These are phyloP conservation scores for Cardamine resedifolia DNA, from an alignment of 345 rosid genomes.

Conservation along the genomic window DNA sequence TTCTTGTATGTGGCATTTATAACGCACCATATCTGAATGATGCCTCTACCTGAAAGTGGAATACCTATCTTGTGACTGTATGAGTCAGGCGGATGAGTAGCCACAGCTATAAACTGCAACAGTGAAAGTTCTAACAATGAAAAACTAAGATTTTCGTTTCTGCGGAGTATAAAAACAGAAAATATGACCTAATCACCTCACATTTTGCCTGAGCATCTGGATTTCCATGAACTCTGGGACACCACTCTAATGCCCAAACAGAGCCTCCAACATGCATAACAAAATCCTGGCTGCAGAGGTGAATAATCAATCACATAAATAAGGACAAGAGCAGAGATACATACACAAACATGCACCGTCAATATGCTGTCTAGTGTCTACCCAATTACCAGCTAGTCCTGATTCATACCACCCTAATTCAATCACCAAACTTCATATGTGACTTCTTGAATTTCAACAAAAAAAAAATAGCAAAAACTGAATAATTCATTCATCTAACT, in stretches of 20 bases:
- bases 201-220: constrained; percentile 50
- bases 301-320: constrained; percentile 14
- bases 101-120: constrained; percentile 79
- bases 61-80: constrained; percentile 71
- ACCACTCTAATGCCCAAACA: constrained; percentile 95
- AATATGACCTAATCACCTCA: constrained; percentile 54
- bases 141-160: constrained; percentile 1
- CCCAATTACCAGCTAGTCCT: background rate
- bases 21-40: constrained; percentile 86
- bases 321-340: constrained; percentile 1
- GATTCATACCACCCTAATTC: background rate
- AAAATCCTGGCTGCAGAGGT: constrained; percentile 74
- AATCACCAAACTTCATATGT: background rate
- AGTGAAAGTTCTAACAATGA: constrained; percentile 6
- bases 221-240: constrained; percentile 60
- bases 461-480: background rate
- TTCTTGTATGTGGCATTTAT: constrained; percentile 43
- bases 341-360: constrained; percentile 7
- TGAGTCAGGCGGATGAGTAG: constrained; percentile 87
- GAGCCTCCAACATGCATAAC: constrained; percentile 84
- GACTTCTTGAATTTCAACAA: background rate
- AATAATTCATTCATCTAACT: constrained; percentile 1
- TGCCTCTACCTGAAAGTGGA: constrained; percentile 75
- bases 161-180: background rate
- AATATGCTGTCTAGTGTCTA: constrained; percentile 10